These are phyloP conservation scores for Apiotrichum mycotoxinovorans DNA, from an alignment of 1,284 basidiomycete genomes.

Conservation along the genomic window DNA sequence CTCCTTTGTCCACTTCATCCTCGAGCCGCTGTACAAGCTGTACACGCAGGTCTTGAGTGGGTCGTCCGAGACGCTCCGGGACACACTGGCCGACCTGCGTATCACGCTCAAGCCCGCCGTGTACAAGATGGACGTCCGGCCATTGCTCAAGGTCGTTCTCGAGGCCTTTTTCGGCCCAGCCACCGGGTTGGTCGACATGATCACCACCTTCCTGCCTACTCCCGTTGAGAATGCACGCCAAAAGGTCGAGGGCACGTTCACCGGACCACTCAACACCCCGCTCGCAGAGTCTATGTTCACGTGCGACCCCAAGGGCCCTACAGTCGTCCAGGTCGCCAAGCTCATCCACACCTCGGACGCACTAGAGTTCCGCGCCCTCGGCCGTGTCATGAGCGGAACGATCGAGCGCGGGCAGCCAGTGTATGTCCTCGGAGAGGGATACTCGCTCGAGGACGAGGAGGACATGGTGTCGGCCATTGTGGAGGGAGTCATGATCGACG, in stretches of 20 bases:
- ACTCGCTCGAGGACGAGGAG: conserved; percentile 96
- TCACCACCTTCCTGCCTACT: conserved; percentile 83
- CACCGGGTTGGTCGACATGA: conserved; percentile 86
- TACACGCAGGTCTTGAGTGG: conserved; percentile 91
- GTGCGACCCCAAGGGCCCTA: conserved; percentile 78
- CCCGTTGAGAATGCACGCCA: conserved; percentile 64
- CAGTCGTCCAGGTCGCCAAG: conserved; percentile 90
- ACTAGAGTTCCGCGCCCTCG: conserved; percentile 91
- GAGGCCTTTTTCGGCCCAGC: conserved; percentile 93
- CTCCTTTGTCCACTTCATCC: conserved; percentile 92
- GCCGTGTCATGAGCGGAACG: conserved; percentile 89
- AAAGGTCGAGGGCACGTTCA: conserved; percentile 82
- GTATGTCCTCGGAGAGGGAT: conserved; percentile 96
- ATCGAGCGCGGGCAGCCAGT: conserved; percentile 75
- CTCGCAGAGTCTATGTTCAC: conserved; percentile 73
- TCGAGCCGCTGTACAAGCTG: conserved; percentile 96
- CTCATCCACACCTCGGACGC: conserved; percentile 95
- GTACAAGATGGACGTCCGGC: conserved; percentile 97
- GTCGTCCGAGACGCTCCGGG: conserved; percentile 76
- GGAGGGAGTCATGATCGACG: conserved; percentile 83
- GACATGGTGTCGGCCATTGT: conserved; percentile 88
- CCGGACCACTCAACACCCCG: conserved; percentile 75
- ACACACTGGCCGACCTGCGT: conserved; percentile 72
- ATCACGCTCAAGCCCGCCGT: conserved; percentile 88
- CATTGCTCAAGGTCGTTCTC: conserved; percentile 86